phyloP scores from a whole-genome alignment of 495 filamentous ascomycete genomes.

The Talaromyces proteolyticus region DNA sequence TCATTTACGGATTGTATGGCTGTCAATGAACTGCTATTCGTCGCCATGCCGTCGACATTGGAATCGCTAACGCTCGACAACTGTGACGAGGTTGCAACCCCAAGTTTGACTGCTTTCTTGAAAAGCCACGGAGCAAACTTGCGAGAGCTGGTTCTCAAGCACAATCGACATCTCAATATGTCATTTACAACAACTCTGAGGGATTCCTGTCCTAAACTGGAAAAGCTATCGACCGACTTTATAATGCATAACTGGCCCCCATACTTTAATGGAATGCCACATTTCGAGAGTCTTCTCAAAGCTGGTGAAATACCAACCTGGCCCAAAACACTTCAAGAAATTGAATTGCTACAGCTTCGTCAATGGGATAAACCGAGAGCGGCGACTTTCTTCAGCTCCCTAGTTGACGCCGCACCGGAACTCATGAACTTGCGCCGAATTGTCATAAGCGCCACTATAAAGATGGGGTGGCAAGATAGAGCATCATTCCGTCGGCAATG shows the following conservation, averaged over 20 bases:
- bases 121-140: slow-evolving; percentile 54
- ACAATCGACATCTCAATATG: slow-evolving; percentile 72
- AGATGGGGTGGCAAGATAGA: slow-evolving; percentile 73
- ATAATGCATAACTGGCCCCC: slow-evolving; percentile 55
- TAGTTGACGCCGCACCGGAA: slow-evolving; percentile 59
- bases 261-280: slow-evolving; percentile 64
- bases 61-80: slow-evolving; percentile 64
- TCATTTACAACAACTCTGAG: slow-evolving; percentile 60
- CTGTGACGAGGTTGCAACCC: slow-evolving; percentile 60
- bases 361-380: slow-evolving; percentile 61
- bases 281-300: slow-evolving; percentile 57
- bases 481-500: slow-evolving; percentile 67
- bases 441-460: slow-evolving; percentile 63
- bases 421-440: slow-evolving; percentile 61
- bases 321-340: slow-evolving; percentile 59
- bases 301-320: slow-evolving; percentile 61
- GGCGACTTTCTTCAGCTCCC: slow-evolving; percentile 67
- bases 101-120: slow-evolving; percentile 55
- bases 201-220: slow-evolving; percentile 58
- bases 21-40: slow-evolving; percentile 53
- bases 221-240: slow-evolving; percentile 65
- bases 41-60: slow-evolving; percentile 56
- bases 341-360: slow-evolving; percentile 70
- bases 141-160: slow-evolving; percentile 58
- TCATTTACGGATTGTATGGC: slow-evolving; percentile 62